Conservation (phyloP, 768 basidiomycete species). For the Cytidiella melzeri region DNA sequence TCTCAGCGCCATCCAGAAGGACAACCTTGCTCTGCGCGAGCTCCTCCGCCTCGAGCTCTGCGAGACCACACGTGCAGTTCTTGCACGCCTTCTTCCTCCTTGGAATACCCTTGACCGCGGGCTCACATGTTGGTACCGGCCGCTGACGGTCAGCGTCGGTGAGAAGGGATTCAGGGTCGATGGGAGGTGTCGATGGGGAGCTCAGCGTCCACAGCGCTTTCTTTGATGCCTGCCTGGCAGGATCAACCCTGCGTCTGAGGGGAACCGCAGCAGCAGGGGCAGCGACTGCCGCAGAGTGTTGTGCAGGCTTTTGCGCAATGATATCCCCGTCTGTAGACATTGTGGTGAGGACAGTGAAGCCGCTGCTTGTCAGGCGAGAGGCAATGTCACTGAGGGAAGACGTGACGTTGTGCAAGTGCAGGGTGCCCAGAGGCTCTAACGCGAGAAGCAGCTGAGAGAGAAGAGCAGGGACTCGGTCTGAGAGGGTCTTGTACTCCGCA, state of each 20-base stretch:
- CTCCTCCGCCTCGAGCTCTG: conserved; percentile 89
- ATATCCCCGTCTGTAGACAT: conserved; percentile 36
- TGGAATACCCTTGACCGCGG: conserved; percentile 42
- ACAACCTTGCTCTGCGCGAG: conserved; percentile 53
- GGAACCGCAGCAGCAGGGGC: conserved; percentile 31
- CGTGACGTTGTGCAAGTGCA: conserved; percentile 56
- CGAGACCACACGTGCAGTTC: conserved; percentile 92
- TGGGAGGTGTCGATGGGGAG: conserved; percentile 60
- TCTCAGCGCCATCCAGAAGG: conserved; percentile 56
- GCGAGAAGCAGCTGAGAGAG: conserved; percentile 55
- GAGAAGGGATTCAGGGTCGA: conserved; percentile 80
- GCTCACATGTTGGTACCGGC: conserved; percentile 74
- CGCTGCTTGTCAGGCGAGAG: conserved; percentile 56
- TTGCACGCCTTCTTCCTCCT: conserved; percentile 91
- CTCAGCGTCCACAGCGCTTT: conserved; percentile 85
- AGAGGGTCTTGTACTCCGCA: conserved; percentile 54
- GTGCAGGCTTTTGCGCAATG: conserved; percentile 66
- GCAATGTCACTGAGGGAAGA: conserved; percentile 38
- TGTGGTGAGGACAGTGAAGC: conserved; percentile 53
- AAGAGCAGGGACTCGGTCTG: conserved; percentile 46
- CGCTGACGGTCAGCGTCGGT: conserved; percentile 78
- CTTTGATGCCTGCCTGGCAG: conserved; percentile 65
- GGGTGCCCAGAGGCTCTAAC: conserved; percentile 60
- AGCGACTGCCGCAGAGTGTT: conserved; percentile 24
- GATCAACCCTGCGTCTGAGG: conserved; percentile 46